Evolutionary conservation across 2,329 filamentous ascomycete genomes (phyloP).

Genomic region (Pseudocercospora eumusae): DNA sequence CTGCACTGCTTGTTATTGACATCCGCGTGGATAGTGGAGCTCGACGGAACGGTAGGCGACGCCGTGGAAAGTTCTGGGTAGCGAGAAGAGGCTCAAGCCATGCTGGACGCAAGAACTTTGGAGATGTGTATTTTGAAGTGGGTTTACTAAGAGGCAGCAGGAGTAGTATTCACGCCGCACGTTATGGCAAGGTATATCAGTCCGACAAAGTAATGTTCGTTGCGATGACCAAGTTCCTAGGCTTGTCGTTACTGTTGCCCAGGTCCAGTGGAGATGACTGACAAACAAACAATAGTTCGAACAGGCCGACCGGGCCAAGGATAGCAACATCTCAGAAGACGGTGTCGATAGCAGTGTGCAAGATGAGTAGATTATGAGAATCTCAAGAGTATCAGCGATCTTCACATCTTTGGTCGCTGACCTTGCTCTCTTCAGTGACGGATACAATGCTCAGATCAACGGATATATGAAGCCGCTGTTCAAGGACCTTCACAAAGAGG

Average conservation of each 20-base stretch:
- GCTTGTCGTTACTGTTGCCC: neutral
- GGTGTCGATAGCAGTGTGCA: constrained; percentile 12
- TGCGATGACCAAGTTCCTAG: neutral
- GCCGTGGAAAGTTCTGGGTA: no score
- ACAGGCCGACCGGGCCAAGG: constrained; percentile 8
- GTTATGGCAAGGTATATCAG: neutral
- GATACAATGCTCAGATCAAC: constrained; percentile 48
- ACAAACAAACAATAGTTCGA: neutral
- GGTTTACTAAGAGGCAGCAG: neutral
- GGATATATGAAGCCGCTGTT: constrained; percentile 49
- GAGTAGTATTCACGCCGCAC: neutral
- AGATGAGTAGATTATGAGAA: constrained; percentile 15
- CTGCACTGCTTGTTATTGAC: no score
- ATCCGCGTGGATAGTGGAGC: no score
- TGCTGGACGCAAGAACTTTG: no score
- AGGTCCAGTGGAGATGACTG: neutral
- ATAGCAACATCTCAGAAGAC: constrained; percentile 12
- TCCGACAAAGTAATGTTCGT: neutral
- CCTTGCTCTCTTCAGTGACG: constrained; percentile 42
- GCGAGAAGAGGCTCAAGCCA: no score
- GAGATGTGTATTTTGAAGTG: no score
- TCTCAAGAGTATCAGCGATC: constrained; percentile 39
- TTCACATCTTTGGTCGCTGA: constrained; percentile 51
- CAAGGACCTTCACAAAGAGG: constrained; percentile 45
- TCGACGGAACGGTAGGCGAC: no score